Percentiles rank a stretch among this genome's conserved stretches.
These are phyloP conservation scores for Pseudocercospora macadamiae DNA, from an alignment of 2,329 filamentous ascomycete species.

Conservation along the genomic window DNA sequence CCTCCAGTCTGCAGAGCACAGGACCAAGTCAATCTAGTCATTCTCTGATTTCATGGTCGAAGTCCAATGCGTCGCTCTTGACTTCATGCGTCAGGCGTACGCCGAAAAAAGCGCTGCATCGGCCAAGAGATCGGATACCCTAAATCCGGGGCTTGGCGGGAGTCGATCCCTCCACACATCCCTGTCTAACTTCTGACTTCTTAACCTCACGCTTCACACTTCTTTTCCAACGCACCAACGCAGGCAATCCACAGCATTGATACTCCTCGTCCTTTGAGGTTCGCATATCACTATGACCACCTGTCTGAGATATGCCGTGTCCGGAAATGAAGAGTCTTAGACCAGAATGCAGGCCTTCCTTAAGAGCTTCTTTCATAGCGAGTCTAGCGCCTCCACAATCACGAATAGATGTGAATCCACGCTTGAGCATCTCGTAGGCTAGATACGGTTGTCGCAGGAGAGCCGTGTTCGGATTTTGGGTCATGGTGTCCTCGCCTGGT, in stretches of 20 bases:
- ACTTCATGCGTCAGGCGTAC: no score
- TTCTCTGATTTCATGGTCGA: no score
- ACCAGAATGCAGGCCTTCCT: constrained; percentile 58
- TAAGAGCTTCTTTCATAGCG: constrained; percentile 60
- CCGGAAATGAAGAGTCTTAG: constrained; percentile 60
- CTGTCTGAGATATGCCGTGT: constrained; percentile 60
- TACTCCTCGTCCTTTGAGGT: constrained; percentile 49
- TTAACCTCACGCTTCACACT: no score
- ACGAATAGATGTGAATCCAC: constrained; percentile 62
- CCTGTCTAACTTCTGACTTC: no score
- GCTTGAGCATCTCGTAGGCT: constrained; percentile 54
- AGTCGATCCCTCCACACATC: no score
- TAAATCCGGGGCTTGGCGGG: no score
- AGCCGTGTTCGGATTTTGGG: constrained; percentile 42
- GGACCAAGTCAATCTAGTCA: no score
- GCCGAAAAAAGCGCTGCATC: no score
- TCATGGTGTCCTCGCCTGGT: constrained; percentile 46
- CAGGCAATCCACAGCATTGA: constrained; percentile 56
- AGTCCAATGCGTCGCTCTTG: no score
- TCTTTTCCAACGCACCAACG: no score
- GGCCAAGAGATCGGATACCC: no score
- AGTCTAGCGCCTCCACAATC: constrained; percentile 61
- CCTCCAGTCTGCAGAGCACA: no score
- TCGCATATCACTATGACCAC: constrained; percentile 61
- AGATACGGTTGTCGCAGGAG: constrained; percentile 54